Percentiles rank a stretch among this genome's conserved stretches.
Conservation (phyloP, 371 early-diverging fungal species). For the Mucor saturninus region DNA sequence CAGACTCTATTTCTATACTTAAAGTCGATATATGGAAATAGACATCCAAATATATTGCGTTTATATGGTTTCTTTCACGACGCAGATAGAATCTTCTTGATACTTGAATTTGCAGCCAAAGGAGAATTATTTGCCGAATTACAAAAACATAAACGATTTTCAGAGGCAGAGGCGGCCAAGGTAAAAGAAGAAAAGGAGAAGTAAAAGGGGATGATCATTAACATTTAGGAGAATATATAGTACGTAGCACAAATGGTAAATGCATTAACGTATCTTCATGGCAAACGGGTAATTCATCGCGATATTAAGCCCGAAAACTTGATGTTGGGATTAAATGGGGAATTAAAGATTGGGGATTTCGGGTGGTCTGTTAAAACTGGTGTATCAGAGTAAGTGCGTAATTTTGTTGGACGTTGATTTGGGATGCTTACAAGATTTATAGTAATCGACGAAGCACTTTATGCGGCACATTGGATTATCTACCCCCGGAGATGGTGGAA, state of each 20-base stretch:
- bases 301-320: conserved; percentile 98
- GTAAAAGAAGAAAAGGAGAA: conserved; percentile 28
- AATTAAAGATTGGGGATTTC: conserved; percentile 57
- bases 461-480: conserved; percentile 98
- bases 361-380: conserved; percentile 55
- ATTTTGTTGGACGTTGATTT: not conserved
- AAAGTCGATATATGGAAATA: conserved; percentile 20
- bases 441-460: conserved; percentile 78
- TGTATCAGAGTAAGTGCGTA: conserved; percentile 36
- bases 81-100: conserved; percentile 88
- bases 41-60: conserved; percentile 94
- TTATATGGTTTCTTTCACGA: conserved; percentile 99
- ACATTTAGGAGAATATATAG: conserved; percentile 58
- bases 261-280: conserved; percentile 87
- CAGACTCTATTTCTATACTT: not conserved
- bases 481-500: conserved; percentile 95
- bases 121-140: conserved; percentile 95
- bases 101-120: conserved; percentile 96
- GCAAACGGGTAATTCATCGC: conserved; percentile 95
- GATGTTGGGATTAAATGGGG: conserved; percentile 65
- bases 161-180: conserved; percentile 81
- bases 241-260: conserved; percentile 89
- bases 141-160: conserved; percentile 67
- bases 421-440: not conserved
- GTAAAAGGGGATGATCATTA: not conserved